Conservation (phyloP, 208 protist genomes). For the Leishmania gerbilli region DNA sequence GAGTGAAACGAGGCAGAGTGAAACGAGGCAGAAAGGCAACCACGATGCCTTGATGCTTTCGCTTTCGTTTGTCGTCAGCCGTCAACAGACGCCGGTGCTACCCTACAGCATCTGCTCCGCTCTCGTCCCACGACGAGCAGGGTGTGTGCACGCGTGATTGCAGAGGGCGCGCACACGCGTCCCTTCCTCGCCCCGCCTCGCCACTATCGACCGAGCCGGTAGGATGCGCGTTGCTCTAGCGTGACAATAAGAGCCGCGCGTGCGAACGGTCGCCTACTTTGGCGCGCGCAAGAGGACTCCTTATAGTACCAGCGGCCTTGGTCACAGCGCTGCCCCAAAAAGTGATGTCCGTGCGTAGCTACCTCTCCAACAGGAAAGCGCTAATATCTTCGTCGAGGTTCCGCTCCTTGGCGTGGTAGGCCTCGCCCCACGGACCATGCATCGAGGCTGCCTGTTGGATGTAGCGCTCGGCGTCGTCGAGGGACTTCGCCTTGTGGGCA, state of each 20-base stretch:
- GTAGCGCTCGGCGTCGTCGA: conserved; percentile 61
- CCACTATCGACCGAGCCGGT: not conserved
- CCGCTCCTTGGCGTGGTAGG: conserved; percentile 31
- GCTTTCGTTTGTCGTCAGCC: not conserved
- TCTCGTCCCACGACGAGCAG: too few relatives aligned
- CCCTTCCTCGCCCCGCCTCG: not conserved
- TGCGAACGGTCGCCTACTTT: not conserved
- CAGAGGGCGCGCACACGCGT: not conserved
- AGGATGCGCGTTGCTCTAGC: not conserved
- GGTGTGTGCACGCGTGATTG: not conserved
- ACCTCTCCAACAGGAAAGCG: conserved; percentile 34
- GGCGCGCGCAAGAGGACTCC: not conserved
- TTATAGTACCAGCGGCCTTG: not conserved
- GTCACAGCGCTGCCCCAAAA: not conserved
- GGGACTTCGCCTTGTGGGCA: conserved; percentile 50
- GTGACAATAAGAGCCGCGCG: not conserved
- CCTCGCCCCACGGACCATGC: conserved; percentile 42
- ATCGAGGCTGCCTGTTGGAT: conserved; percentile 45
- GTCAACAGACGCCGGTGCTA: not conserved
- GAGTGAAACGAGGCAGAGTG: not conserved
- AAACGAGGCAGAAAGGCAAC: not conserved
- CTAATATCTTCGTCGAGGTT: conserved; percentile 58
- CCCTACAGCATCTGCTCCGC: not conserved
- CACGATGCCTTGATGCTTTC: not conserved
- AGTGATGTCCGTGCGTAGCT: not conserved